Conservation (phyloP, 345 rosid species). For the Crucihimalaya himalaica region DNA sequence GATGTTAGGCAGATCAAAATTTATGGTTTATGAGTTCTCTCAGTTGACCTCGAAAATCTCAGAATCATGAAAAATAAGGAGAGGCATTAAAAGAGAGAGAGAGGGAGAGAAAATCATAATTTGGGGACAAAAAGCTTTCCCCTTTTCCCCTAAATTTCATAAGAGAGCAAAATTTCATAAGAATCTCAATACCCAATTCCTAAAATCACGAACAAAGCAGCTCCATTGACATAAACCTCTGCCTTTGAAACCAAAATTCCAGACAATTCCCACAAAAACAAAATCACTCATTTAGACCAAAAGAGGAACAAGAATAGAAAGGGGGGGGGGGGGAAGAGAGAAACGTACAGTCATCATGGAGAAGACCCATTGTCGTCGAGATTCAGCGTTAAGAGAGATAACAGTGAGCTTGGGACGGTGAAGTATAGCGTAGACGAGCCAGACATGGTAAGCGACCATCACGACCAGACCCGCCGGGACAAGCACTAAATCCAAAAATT, state of each 20-base stretch:
- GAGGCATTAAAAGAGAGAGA: not conserved
- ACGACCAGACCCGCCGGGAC: slow-evolving; percentile 47
- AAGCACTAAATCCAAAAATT: slow-evolving; percentile 42
- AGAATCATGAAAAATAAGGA: not conserved
- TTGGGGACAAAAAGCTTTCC: not conserved
- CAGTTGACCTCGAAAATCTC: not conserved
- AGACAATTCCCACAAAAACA: not conserved
- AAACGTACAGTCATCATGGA: slow-evolving; percentile 68
- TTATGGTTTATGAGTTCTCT: not conserved
- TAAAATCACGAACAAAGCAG: slow-evolving; percentile 4
- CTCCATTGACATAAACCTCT: not conserved
- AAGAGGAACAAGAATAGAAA: not conserved
- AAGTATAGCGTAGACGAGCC: slow-evolving; percentile 47
- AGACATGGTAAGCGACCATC: slow-evolving; percentile 48
- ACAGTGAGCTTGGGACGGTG: slow-evolving; percentile 47
- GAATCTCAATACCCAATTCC: not conserved
- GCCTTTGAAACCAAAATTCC: not conserved
- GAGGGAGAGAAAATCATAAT: not conserved
- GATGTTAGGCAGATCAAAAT: not conserved
- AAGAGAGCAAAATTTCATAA: not conserved
- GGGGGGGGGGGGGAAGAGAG: not conserved
- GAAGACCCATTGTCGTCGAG: slow-evolving; percentile 83
- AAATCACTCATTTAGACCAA: not conserved
- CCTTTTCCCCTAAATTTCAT: not conserved
- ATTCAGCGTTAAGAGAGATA: slow-evolving; percentile 74